These are phyloP conservation scores for Erysimum cheiri DNA, from an alignment of 441 rosid genomes.

Conservation along the genomic window DNA sequence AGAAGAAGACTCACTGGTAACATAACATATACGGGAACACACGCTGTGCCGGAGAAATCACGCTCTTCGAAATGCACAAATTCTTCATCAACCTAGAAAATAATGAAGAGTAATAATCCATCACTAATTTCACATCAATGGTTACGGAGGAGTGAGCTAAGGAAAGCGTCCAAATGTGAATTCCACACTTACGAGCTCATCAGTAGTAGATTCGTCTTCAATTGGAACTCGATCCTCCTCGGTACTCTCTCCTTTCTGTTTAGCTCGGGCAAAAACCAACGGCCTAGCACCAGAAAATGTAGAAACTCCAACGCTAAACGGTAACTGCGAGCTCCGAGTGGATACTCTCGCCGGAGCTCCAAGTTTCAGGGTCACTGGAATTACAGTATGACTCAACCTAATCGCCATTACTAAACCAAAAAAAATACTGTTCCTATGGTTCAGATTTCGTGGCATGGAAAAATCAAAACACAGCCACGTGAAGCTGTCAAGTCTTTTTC, in stretches of 20 bases:
- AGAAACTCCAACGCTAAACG: slow-evolving; percentile 32
- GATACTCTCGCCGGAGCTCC: slow-evolving; percentile 35
- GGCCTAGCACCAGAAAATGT: slow-evolving; percentile 35
- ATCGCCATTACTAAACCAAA: slow-evolving; percentile 44
- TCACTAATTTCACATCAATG: neutral
- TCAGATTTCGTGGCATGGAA: neutral
- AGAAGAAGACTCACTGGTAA: slow-evolving; percentile 54
- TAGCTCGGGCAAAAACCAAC: slow-evolving; percentile 40
- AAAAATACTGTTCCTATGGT: neutral
- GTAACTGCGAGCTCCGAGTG: slow-evolving; percentile 41
- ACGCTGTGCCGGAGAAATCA: slow-evolving; percentile 64
- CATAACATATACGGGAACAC: slow-evolving; percentile 78
- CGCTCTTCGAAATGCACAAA: slow-evolving; percentile 49
- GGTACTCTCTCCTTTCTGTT: slow-evolving; percentile 39
- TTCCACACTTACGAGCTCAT: slow-evolving; percentile 48
- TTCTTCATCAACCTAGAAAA: slow-evolving; percentile 45
- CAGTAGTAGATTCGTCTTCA: slow-evolving; percentile 44
- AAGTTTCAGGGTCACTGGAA: slow-evolving; percentile 36
- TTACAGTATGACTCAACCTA: slow-evolving; percentile 36
- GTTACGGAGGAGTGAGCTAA: no score
- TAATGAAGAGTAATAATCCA: neutral
- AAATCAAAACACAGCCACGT: slow-evolving; percentile 31
- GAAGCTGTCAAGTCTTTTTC: slow-evolving; percentile 19
- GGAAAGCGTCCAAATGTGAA: neutral
- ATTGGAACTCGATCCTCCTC: slow-evolving; percentile 46